phyloP scores from a whole-genome alignment of 192 early-diverging fungal genomes.

The Entomortierella beljakovae region DNA sequence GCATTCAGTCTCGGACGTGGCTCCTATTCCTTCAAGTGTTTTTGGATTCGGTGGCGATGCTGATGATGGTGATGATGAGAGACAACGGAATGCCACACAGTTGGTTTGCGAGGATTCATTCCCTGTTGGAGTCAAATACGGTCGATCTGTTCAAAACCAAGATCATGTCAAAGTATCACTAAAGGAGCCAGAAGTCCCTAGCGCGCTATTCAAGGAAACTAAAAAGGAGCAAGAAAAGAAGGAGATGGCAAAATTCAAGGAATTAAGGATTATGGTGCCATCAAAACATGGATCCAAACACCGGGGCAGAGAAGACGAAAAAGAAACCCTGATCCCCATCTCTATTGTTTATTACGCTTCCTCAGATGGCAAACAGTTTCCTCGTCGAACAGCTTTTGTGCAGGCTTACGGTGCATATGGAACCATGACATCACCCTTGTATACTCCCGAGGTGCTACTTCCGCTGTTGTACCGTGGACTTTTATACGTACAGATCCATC shows the following conservation, averaged over 20 bases:
- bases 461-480: constrained; percentile 37
- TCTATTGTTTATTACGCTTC: constrained; percentile 21
- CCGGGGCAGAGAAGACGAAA: not conserved
- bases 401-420: constrained; percentile 43
- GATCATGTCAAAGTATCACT: not conserved
- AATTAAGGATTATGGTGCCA: constrained; percentile 32
- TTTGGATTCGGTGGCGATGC: not conserved
- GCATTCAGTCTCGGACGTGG: constrained; percentile 7
- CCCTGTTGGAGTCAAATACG: constrained; percentile 26
- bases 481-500: constrained; percentile 25
- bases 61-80: constrained; percentile 11
- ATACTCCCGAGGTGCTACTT: constrained; percentile 10
- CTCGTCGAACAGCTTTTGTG: constrained; percentile 24
- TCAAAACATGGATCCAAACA: constrained; percentile 26
- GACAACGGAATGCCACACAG: constrained; percentile 18
- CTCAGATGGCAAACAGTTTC: constrained; percentile 18
- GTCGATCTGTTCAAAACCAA: not conserved
- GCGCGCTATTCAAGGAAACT: not conserved
- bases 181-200: not conserved
- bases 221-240: constrained; percentile 1
- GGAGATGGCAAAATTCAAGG: constrained; percentile 38
- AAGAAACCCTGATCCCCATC: constrained; percentile 22
- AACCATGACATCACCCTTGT: constrained; percentile 16
- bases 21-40: too few relatives aligned
- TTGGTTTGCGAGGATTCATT: constrained; percentile 31